Base-by-base conservation (phyloP, 768 basidiomycete species). In the Suillus fuscotomentosus region DNA sequence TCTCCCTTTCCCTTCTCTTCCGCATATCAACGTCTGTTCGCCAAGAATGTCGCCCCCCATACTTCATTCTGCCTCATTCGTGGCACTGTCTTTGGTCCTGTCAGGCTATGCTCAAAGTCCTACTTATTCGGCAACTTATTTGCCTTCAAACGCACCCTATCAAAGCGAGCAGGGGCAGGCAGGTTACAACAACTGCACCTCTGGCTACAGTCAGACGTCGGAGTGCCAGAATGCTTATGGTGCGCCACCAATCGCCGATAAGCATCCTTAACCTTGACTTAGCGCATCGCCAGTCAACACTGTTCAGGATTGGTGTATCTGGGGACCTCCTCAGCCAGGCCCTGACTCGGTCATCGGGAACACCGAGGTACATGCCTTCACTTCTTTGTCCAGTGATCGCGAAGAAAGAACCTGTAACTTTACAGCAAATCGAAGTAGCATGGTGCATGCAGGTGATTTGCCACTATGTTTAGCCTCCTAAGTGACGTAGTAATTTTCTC, bases 141-240 rank as follows among this genome's bases (percentile, higher is more conserved):
- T 83, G 39, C 85, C 83, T 55, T 79, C 80, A 17, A 82, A 82
- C 64, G 76, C 78, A 4, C 84, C 85, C 22, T 70, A 77, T 51
- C 76, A 80, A 17, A 79, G 82, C 15, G 83, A 90, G 70, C 70
- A 81, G 50, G 89, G 87, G 34, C 90, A 89, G 73, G 63, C 80
- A 9, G 88, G 87, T 17, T 87, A 86, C 15, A 88, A 91, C 73
- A 76, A 82, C 63, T 94, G 92, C 73, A 88, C 87, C 10, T 81
- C 83, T 3, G 77, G 73, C 20, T 73, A 79, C 59, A 84, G 79
- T 72, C 87, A 86, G 73, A 79, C 76, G 5, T 88, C 88, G 4
- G 74, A 75, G 63, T 94, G 91, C 75, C 92, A 92, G 70, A 87
- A 87, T 67, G 84, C 82, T 11, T 88, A 83, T 71, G 65, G 88